These are phyloP conservation scores for Ophiostoma novo-ulmi DNA, from an alignment of 2,329 filamentous ascomycete genomes.

Conservation along the genomic window DNA sequence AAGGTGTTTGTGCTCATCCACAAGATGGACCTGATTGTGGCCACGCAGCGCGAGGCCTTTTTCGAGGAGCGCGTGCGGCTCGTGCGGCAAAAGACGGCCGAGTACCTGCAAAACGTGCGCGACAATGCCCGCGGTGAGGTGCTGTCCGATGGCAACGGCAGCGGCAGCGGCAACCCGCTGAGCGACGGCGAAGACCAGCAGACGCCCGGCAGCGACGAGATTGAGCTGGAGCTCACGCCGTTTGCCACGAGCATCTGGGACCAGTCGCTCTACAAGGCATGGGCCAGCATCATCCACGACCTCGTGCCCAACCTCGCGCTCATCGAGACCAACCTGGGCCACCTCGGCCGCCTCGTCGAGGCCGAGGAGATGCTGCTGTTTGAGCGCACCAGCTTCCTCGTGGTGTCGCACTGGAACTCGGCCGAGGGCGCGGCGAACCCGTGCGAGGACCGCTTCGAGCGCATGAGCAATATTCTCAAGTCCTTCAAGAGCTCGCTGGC, in stretches of 20 bases:
- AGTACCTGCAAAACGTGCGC: conserved; percentile 44
- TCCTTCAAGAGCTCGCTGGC: conserved; percentile 86
- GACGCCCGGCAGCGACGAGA: conserved; percentile 25
- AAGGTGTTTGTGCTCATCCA: conserved; percentile 94
- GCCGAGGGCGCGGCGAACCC: conserved; percentile 72
- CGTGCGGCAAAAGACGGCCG: conserved; percentile 66
- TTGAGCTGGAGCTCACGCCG: conserved; percentile 66
- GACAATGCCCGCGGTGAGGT: conserved; percentile 30
- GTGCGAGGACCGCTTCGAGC: conserved; percentile 87
- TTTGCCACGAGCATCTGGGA: conserved; percentile 99
- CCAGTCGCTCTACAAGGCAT: conserved; percentile 94
- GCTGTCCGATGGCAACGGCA: conserved; percentile 9
- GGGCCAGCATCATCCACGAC: conserved; percentile 97
- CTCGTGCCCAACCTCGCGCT: conserved; percentile 87
- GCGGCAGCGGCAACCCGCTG: not conserved
- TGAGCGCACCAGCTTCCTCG: conserved; percentile 91
- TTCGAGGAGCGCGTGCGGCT: conserved; percentile 78
- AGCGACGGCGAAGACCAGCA: conserved; percentile 29
- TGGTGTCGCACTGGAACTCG: conserved; percentile 86
- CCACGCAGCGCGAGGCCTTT: conserved; percentile 69
- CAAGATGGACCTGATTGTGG: conserved; percentile 96
- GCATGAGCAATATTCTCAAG: conserved; percentile 94
- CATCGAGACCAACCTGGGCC: conserved; percentile 79
- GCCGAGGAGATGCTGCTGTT: conserved; percentile 93
- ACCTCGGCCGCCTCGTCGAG: conserved; percentile 78